Percentiles rank a stretch among this genome's conserved stretches.
These are phyloP conservation scores for Boletus coccyginus DNA, from an alignment of 768 basidiomycete genomes.

Conservation along the genomic window DNA sequence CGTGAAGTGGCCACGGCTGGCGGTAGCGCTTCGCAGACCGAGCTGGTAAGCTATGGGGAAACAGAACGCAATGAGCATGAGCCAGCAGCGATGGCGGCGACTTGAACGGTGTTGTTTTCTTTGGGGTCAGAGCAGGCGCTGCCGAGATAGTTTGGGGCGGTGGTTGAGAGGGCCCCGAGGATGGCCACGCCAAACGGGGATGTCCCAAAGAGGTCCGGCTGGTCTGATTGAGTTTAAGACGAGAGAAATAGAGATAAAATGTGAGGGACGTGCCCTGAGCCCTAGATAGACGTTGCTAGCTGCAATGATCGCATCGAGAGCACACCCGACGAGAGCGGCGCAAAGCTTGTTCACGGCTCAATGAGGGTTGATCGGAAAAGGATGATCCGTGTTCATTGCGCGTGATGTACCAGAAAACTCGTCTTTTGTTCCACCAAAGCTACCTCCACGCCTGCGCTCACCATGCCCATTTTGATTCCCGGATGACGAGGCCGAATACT, in stretches of 20 bases:
- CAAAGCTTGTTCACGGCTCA: slow-evolving; percentile 43
- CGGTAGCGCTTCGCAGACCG: slow-evolving; percentile 42
- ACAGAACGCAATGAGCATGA: slow-evolving; percentile 57
- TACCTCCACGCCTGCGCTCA: background rate
- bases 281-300: slow-evolving; percentile 68
- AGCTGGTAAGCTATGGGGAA: slow-evolving; percentile 62
- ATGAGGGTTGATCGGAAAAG: slow-evolving; percentile 49
- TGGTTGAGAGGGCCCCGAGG: slow-evolving; percentile 51
- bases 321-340: slow-evolving; percentile 49
- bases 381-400: slow-evolving; percentile 30
- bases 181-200: slow-evolving; percentile 43
- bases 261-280: slow-evolving; percentile 38
- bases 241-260: background rate
- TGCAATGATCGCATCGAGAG: slow-evolving; percentile 52
- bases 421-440: background rate
- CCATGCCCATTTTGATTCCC: background rate
- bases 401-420: background rate
- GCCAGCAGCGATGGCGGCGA: slow-evolving; percentile 43
- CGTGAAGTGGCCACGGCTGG: slow-evolving; percentile 49
- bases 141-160: slow-evolving; percentile 41
- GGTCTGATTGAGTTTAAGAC: slow-evolving; percentile 32
- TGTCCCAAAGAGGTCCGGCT: slow-evolving; percentile 67
- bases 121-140: slow-evolving; percentile 63
- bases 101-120: slow-evolving; percentile 42
- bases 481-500: background rate